These are phyloP conservation scores for Tuber magnatum DNA, from an alignment of 495 filamentous ascomycete species.

Conservation along the genomic window DNA sequence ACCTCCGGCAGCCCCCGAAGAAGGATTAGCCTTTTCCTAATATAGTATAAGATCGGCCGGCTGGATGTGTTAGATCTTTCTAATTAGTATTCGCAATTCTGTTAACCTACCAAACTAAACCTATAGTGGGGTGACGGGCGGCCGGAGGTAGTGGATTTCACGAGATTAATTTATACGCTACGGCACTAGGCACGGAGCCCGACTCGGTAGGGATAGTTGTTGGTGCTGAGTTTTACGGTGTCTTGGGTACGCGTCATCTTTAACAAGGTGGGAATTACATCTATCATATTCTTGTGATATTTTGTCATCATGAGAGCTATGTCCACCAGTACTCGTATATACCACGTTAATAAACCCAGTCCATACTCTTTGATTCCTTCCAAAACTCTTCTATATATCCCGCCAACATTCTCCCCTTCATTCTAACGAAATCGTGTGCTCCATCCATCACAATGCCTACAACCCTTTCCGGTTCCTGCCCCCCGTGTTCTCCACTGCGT, in stretches of 20 bases:
- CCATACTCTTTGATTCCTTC: conserved; percentile 9
- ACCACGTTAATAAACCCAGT: conserved; percentile 3
- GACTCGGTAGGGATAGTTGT: too few species aligned
- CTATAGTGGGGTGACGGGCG: too few species aligned
- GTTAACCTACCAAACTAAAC: too few species aligned
- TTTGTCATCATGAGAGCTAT: neutral
- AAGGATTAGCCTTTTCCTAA: too few species aligned
- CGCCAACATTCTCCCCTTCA: conserved; percentile 24
- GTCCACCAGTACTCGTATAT: neutral
- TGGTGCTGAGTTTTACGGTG: neutral
- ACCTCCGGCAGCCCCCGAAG: too few species aligned
- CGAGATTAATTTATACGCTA: too few species aligned
- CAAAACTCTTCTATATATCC: conserved; percentile 23
- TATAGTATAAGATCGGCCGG: too few species aligned
- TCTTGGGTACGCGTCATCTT: neutral
- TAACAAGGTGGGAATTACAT: neutral
- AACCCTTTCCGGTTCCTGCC: conserved; percentile 18
- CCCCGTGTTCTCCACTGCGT: conserved; percentile 18
- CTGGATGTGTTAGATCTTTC: too few species aligned
- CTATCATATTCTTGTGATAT: neutral
- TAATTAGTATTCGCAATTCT: too few species aligned
- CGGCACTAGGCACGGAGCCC: too few species aligned
- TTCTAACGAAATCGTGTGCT: conserved; percentile 35
- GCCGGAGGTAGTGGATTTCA: too few species aligned
- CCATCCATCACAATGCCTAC: conserved; percentile 14